Evolutionary conservation across 2,329 filamentous ascomycete species (phyloP).

Genomic region (Colletotrichum chrysophilum): DNA sequence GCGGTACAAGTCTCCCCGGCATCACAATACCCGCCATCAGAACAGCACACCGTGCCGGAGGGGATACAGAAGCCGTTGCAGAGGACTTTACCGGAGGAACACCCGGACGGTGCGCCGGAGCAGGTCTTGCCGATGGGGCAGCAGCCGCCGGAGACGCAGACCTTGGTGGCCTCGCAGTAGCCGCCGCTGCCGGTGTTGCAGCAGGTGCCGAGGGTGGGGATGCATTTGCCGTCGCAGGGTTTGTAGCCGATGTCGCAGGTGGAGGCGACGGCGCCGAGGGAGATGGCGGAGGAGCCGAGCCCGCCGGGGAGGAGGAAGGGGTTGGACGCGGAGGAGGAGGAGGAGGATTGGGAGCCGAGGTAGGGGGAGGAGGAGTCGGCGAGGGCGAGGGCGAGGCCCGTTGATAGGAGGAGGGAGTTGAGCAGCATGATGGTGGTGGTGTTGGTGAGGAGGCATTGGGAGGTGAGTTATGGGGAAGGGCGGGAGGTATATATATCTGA

Average conservation of each 20-base stretch:
- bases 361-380: neutral
- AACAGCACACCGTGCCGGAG: constrained; percentile 33
- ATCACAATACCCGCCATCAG: constrained; percentile 31
- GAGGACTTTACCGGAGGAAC: constrained; percentile 26
- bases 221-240: constrained; percentile 35
- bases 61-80: constrained; percentile 37
- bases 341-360: neutral
- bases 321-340: neutral
- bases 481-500: neutral
- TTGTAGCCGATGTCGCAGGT: constrained; percentile 27
- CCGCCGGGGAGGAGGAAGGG: constrained; percentile 23
- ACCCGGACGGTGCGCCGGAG: constrained; percentile 30
- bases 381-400: neutral
- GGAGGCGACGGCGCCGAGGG: constrained; percentile 17
- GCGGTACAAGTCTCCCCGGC: constrained; percentile 31
- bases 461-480: rapidly evolving
- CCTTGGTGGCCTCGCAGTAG: constrained; percentile 35
- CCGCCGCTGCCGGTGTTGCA: constrained; percentile 30
- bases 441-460: neutral
- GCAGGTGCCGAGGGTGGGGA: constrained; percentile 32
- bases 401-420: neutral
- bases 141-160: constrained; percentile 35
- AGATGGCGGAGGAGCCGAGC: constrained; percentile 21
- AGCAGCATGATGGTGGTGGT: neutral
- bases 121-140: constrained; percentile 36